phyloP scores from a whole-genome alignment of 495 filamentous ascomycete genomes.

The Chlorociboria aeruginascens region DNA sequence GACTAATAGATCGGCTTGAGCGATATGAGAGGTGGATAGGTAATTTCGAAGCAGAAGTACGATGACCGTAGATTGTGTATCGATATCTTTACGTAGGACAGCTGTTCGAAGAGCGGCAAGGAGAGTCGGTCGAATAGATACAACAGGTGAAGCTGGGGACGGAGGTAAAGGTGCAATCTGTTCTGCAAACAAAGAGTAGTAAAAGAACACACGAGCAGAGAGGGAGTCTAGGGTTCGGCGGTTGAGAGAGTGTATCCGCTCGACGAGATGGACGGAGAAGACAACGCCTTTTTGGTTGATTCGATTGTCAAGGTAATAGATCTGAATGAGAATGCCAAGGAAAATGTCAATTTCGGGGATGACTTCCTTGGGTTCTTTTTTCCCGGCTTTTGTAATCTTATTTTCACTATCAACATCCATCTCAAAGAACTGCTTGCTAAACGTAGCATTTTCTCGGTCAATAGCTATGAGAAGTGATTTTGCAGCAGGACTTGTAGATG shows the following conservation, averaged over 20 bases:
- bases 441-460: conserved; percentile 47
- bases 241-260: conserved; percentile 78
- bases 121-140: conserved; percentile 74
- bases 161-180: conserved; percentile 76
- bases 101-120: conserved; percentile 84
- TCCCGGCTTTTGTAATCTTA: conserved; percentile 25
- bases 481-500: conserved; percentile 49
- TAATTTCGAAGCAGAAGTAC: conserved; percentile 93
- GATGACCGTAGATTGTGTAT: conserved; percentile 91
- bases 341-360: conserved; percentile 90
- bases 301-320: conserved; percentile 77
- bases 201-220: conserved; percentile 93
- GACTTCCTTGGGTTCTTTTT: conserved; percentile 57
- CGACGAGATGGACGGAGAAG: conserved; percentile 71
- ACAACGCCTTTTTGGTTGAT: conserved; percentile 63
- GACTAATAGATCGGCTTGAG: conserved; percentile 90
- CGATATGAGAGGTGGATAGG: conserved; percentile 88
- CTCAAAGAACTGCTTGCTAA: conserved; percentile 42
- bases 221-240: conserved; percentile 89
- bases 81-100: conserved; percentile 87
- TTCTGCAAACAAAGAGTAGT: conserved; percentile 90
- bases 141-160: conserved; percentile 70
- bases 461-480: conserved; percentile 58
- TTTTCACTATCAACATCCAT: conserved; percentile 69
- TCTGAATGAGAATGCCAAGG: conserved; percentile 78